phyloP scores from a whole-genome alignment of 495 filamentous ascomycete species.

The Pyronema domesticum region DNA sequence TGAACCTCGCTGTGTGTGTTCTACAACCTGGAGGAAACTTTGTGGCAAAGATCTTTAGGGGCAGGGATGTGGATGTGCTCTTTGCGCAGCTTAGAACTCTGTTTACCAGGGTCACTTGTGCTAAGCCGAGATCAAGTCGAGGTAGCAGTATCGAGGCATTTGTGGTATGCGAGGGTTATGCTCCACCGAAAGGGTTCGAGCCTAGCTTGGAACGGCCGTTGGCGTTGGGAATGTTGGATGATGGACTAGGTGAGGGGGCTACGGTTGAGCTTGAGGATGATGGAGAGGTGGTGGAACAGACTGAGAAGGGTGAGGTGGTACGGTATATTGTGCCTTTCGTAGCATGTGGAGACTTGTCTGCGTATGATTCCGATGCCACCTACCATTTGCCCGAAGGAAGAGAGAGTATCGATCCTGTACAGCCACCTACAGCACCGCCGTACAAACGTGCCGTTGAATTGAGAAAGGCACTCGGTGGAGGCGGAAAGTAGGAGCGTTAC shows the following conservation, averaged over 20 bases:
- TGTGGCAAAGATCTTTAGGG: slow-evolving; percentile 93
- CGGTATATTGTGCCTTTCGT: slow-evolving; percentile 88
- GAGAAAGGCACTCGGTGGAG: slow-evolving; percentile 27
- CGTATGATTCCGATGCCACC: slow-evolving; percentile 85
- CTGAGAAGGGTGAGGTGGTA: slow-evolving; percentile 37
- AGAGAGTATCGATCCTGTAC: slow-evolving; percentile 76
- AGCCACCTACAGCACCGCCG: slow-evolving; percentile 87
- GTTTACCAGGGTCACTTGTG: slow-evolving; percentile 71
- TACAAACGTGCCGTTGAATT: slow-evolving; percentile 82
- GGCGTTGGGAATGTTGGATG: slow-evolving; percentile 37
- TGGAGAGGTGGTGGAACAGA: slow-evolving; percentile 66
- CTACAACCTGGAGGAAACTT: slow-evolving; percentile 86
- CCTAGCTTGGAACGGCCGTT: slow-evolving; percentile 51
- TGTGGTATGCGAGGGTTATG: slow-evolving; percentile 81
- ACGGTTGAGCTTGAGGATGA: slow-evolving; percentile 84
- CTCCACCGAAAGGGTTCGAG: slow-evolving; percentile 41
- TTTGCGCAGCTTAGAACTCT: slow-evolving; percentile 83
- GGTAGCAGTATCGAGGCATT: slow-evolving; percentile 95
- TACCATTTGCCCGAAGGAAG: slow-evolving; percentile 63
- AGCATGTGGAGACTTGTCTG: slow-evolving; percentile 86
- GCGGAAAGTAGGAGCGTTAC: not conserved
- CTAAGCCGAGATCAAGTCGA: slow-evolving; percentile 79
- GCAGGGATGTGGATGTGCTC: slow-evolving; percentile 76
- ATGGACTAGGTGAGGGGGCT: slow-evolving; percentile 41
- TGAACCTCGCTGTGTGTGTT: slow-evolving; percentile 82